Evolutionary conservation across 495 filamentous ascomycete genomes (phyloP).

Genomic region (Penicillium tannophilum): DNA sequence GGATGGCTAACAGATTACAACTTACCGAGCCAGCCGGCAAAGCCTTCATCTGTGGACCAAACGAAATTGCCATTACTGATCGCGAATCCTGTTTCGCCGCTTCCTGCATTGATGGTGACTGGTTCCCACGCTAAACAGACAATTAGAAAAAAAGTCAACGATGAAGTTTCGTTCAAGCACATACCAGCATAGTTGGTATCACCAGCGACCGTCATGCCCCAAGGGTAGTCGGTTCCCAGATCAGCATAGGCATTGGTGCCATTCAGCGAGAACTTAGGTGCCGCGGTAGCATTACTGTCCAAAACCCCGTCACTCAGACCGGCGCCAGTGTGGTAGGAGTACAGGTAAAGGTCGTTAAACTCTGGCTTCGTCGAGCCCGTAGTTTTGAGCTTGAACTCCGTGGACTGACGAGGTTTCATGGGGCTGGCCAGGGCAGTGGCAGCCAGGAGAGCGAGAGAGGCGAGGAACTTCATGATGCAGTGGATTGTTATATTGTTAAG

Average conservation of each 20-base stretch:
- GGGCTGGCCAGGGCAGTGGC: constrained; percentile 29
- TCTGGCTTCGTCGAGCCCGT: constrained; percentile 29
- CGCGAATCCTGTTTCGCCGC: constrained; percentile 40
- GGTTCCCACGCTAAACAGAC: constrained; percentile 39
- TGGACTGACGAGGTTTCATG: constrained; percentile 17
- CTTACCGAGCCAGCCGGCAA: constrained; percentile 58
- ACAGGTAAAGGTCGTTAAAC: constrained; percentile 48
- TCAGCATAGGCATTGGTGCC: constrained; percentile 31
- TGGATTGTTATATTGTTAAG: background rate
- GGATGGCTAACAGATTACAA: constrained; percentile 4
- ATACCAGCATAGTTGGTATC: constrained; percentile 30
- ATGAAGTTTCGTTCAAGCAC: background rate
- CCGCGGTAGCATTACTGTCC: constrained; percentile 23
- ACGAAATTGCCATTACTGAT: constrained; percentile 39
- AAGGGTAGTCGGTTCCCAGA: constrained; percentile 27
- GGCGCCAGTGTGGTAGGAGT: constrained; percentile 53
- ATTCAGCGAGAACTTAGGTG: constrained; percentile 43
- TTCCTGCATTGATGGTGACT: constrained; percentile 45
- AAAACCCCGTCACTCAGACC: constrained; percentile 50
- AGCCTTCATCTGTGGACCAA: constrained; percentile 39
- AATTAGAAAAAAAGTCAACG: background rate
- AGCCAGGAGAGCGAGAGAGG: constrained; percentile 32
- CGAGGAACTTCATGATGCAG: constrained; percentile 38
- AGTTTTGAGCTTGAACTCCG: constrained; percentile 48
- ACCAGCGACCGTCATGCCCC: constrained; percentile 35